These are phyloP conservation scores for Hypsizygus ulmarius DNA, from an alignment of 1,284 basidiomycete genomes.

Conservation along the genomic window DNA sequence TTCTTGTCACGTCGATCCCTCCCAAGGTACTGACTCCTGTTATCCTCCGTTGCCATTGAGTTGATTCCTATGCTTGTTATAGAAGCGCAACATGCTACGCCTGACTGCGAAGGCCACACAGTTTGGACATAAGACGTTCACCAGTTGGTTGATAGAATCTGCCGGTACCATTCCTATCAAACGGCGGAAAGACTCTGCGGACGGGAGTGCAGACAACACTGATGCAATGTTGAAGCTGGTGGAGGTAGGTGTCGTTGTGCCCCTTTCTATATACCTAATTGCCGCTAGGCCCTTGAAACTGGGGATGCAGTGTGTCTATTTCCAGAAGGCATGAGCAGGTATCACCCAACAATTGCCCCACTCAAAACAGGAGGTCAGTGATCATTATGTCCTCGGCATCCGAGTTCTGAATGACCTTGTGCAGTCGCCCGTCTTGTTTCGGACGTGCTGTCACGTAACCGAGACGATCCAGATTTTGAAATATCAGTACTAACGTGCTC, in stretches of 20 bases:
- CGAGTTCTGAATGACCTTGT: constrained; percentile 6
- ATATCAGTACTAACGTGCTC: constrained; percentile 75
- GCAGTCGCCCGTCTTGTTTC: constrained; percentile 78
- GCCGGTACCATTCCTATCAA: constrained; percentile 82
- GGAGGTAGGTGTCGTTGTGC: constrained; percentile 40
- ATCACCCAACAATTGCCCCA: constrained; percentile 79
- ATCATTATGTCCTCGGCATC: not conserved
- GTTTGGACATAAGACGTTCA: constrained; percentile 79
- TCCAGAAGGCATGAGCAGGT: constrained; percentile 81
- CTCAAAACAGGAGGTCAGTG: constrained; percentile 71
- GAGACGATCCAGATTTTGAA: constrained; percentile 64
- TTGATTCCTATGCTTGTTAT: not conserved
- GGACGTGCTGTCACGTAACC: constrained; percentile 71
- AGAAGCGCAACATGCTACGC: constrained; percentile 75
- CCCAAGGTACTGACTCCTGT: constrained; percentile 44
- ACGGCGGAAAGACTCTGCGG: constrained; percentile 64
- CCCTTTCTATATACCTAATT: constrained; percentile 2
- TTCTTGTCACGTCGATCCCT: constrained; percentile 70
- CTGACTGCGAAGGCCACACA: constrained; percentile 84
- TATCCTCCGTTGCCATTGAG: not conserved
- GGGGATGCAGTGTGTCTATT: constrained; percentile 83
- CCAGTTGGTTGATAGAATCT: constrained; percentile 84
- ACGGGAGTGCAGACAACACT: constrained; percentile 61
- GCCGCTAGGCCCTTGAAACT: constrained; percentile 61
- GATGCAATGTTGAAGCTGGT: constrained; percentile 66